Evolutionary conservation across 73 alveolate species (phyloP).

Genomic region (Effrenium voratum): DNA sequence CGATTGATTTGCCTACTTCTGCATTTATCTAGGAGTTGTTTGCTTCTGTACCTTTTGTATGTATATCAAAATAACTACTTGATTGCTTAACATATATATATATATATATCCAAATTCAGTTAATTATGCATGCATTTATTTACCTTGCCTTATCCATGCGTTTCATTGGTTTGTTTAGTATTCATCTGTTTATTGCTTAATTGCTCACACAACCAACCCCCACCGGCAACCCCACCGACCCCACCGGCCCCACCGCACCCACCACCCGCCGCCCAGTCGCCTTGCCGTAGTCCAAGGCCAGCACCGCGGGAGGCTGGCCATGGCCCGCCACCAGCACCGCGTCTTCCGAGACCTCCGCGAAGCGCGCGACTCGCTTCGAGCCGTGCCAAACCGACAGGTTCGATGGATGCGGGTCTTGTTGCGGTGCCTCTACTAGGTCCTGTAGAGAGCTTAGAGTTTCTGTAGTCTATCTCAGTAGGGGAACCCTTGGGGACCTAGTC

Average conservation of each 20-base stretch:
- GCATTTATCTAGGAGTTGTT: too few relatives aligned
- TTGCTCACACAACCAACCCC: not conserved
- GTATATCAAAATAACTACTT: not conserved
- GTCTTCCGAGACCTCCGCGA: conserved; percentile 55
- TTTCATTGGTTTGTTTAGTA: not conserved
- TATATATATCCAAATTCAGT: not conserved
- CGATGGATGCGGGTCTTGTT: too few relatives aligned
- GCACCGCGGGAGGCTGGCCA: not conserved
- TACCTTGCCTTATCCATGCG: not conserved
- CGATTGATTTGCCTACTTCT: too few relatives aligned
- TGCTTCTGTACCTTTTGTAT: too few relatives aligned
- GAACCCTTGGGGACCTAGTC: too few relatives aligned
- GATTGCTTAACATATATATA: not conserved
- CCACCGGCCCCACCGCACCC: not conserved
- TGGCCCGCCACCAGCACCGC: not conserved
- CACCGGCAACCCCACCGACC: not conserved
- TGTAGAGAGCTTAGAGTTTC: too few relatives aligned
- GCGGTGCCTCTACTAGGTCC: too few relatives aligned
- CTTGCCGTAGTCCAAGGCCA: conserved; percentile 56
- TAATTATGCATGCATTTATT: not conserved
- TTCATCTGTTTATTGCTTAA: not conserved
- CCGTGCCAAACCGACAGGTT: too few relatives aligned
- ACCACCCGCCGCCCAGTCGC: not conserved
- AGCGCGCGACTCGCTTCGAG: too few relatives aligned
- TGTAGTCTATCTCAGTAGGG: too few relatives aligned